Percentiles rank a stretch among this genome's conserved stretches.
Conservation (phyloP, 495 filamentous ascomycete species). For the Lepidopterella palustris region DNA sequence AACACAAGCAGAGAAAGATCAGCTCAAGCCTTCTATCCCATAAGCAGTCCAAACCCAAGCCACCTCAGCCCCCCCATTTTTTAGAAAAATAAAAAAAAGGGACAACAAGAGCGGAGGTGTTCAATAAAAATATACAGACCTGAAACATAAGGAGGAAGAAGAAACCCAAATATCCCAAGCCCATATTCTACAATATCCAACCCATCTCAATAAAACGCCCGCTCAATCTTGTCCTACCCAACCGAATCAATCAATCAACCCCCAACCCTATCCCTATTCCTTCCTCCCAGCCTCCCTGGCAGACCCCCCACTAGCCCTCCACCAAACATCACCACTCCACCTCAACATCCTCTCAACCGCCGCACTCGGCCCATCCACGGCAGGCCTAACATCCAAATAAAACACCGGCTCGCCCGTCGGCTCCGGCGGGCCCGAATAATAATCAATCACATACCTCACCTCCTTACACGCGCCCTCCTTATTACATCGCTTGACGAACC, state of each 20-base stretch:
- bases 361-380: conserved; percentile 72
- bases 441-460: conserved; percentile 95
- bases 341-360: conserved; percentile 77
- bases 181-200: neutral
- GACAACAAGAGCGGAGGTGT: neutral
- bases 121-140: too few relatives aligned
- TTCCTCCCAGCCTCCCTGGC: conserved; percentile 32
- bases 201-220: neutral
- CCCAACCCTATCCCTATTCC: neutral
- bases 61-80: too few relatives aligned
- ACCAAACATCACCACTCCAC: conserved; percentile 95
- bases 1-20: too few relatives aligned
- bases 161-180: neutral
- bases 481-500: conserved; percentile 71
- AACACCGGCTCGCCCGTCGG: conserved; percentile 91
- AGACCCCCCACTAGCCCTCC: conserved; percentile 66
- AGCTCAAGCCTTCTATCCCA: too few relatives aligned
- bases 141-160: neutral
- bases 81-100: neutral
- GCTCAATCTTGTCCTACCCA: neutral
- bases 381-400: conserved; percentile 93
- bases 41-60: too few relatives aligned
- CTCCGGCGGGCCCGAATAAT: conserved; percentile 84
- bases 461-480: conserved; percentile 53
- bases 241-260: too few relatives aligned